Evolutionary conservation across 305 asterid genomes (phyloP), one percentile per base, ranked within the genome.

Genomic region (Fraxinus nigra): DNA sequence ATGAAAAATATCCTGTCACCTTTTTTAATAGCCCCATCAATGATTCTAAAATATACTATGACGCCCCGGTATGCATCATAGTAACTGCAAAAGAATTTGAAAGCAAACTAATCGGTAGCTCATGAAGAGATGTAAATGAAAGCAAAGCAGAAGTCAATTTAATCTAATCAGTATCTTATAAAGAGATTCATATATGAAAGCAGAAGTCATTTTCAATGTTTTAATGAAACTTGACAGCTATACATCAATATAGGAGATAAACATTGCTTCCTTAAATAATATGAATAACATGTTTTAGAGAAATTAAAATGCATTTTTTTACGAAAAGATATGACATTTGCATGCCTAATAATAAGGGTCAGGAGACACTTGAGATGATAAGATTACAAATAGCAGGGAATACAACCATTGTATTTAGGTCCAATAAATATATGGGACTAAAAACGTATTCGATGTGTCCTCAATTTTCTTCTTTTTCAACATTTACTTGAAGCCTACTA

Each of bases 21-120:
- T 86, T 91, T 96, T 84, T 75, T 91, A 24, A 96, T 80, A 61
- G 92, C 87, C 88, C 99, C 99, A 87, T 96, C 99, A 89, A 93
- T 91, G 83, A 94, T 80, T 73, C 99, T 97, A 85, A 96, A 96
- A 87, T 96, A 96, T 61, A 96, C 99, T 87, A 96, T 89, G 88
- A 96, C 98, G 16, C 99, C 98, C 61, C 99, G 89, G 86, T 94
- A 96, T 78, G 99, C 87, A 90, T 96, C 99, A 86, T 92, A 96
- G 85, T 96, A 96, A 89, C 99, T 96, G 91, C 84, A 69, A 85
- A 83, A 86, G 18, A 86, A 51, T 43, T 72, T 34, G 51, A 81
- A 63, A 79, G 11, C 38, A 79, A n/a, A 83, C 40, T 35, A 35
- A 35, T 35, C 7, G 40, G 40, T 35, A 35, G 40, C 40, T 35